phyloP scores from a whole-genome alignment of 192 early-diverging fungal species.

The Coemansia interrupta region DNA sequence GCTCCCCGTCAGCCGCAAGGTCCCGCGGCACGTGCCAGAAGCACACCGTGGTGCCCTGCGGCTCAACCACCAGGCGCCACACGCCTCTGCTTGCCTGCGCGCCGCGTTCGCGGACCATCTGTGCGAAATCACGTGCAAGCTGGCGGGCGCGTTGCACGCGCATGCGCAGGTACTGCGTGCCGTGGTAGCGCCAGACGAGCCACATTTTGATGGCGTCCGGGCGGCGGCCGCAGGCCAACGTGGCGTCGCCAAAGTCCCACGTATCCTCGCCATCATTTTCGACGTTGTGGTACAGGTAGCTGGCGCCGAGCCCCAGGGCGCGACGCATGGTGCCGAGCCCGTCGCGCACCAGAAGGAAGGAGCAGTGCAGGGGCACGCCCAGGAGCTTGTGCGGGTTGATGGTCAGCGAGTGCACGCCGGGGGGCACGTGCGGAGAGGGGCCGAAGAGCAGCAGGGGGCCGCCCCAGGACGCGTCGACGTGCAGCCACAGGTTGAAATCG shows the following conservation, averaged over 20 bases:
- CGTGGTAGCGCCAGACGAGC: constrained; percentile 73
- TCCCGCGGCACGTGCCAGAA: constrained; percentile 69
- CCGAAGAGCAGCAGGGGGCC: constrained; percentile 65
- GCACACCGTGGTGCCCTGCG: constrained; percentile 55
- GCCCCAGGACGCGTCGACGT: constrained; percentile 80
- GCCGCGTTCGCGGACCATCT: constrained; percentile 22
- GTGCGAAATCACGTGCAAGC: constrained; percentile 53
- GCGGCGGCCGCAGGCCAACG: constrained; percentile 74
- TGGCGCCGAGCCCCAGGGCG: constrained; percentile 63
- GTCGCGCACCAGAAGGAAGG: constrained; percentile 61
- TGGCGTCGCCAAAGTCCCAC: constrained; percentile 72
- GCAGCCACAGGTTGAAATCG: constrained; percentile 66
- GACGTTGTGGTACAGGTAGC: constrained; percentile 63
- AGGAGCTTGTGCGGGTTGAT: constrained; percentile 83
- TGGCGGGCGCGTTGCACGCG: constrained; percentile 61
- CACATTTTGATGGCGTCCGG: constrained; percentile 79
- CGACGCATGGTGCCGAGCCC: constrained; percentile 53
- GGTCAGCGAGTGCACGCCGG: constrained; percentile 62
- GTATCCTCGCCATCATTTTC: constrained; percentile 4
- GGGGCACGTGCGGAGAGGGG: constrained; percentile 16
- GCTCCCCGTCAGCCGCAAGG: background rate
- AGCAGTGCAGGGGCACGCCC: constrained; percentile 76
- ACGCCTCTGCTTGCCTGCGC: constrained; percentile 30
- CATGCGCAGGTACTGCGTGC: constrained; percentile 56
- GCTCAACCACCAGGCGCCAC: constrained; percentile 43